Conservation (phyloP, 2,329 filamentous ascomycete genomes). For the Hypomyces rosellus region DNA sequence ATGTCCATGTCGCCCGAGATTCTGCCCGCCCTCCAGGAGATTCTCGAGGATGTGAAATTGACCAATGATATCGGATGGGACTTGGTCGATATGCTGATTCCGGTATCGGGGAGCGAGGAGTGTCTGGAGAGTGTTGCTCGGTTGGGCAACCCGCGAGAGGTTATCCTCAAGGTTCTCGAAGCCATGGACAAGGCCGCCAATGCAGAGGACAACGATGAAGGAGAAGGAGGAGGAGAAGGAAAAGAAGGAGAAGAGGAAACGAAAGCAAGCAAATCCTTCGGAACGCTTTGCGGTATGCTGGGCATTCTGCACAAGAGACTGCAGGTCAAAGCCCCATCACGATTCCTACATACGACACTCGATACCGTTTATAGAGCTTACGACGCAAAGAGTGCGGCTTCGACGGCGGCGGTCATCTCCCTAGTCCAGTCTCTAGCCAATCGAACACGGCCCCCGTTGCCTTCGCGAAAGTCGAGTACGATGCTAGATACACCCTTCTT, state of each 20-base stretch:
- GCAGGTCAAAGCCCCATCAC: slow-evolving; percentile 69
- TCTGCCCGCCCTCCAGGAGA: slow-evolving; percentile 60
- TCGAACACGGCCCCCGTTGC: slow-evolving; percentile 57
- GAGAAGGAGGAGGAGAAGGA: neutral
- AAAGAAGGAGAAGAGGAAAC: slow-evolving; percentile 11
- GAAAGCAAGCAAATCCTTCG: slow-evolving; percentile 46
- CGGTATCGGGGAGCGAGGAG: slow-evolving; percentile 59
- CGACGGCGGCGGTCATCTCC: slow-evolving; percentile 63
- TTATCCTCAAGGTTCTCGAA: slow-evolving; percentile 74
- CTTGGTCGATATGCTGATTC: slow-evolving; percentile 66
- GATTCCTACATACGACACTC: slow-evolving; percentile 71
- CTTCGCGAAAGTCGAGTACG: slow-evolving; percentile 52
- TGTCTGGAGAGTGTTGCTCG: slow-evolving; percentile 70
- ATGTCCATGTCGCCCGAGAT: slow-evolving; percentile 62
- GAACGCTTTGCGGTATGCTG: slow-evolving; percentile 64
- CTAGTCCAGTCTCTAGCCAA: slow-evolving; percentile 64
- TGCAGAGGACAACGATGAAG: slow-evolving; percentile 11
- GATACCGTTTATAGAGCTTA: slow-evolving; percentile 65
- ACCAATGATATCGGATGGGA: slow-evolving; percentile 81
- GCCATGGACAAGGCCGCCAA: slow-evolving; percentile 51
- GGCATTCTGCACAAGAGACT: slow-evolving; percentile 67
- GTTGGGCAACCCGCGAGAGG: slow-evolving; percentile 73
- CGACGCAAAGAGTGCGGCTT: slow-evolving; percentile 55
- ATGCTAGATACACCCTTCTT: slow-evolving; percentile 47
- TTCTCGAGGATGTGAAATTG: slow-evolving; percentile 61